Evolutionary conservation across 202 grass and related monocot genomes (phyloP), one percentile per base, ranked within the genome.

Genomic region (Schoenoplectus tabernaemontani): DNA sequence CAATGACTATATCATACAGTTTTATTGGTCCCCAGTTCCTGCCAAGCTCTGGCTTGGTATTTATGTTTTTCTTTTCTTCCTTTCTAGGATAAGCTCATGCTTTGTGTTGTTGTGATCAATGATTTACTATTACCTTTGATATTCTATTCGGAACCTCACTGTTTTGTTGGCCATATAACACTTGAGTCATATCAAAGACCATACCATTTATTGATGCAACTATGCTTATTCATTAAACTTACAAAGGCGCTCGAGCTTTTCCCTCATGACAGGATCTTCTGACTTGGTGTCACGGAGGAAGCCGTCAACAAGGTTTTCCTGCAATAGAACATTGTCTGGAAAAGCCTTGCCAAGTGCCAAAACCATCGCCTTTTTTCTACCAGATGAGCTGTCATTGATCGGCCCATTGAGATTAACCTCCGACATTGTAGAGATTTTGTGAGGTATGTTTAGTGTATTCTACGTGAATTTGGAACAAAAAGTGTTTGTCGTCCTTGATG

Each of bases 181-280:
- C n/a, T 68, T 30, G 24, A 72, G 68, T 50, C 23, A 73, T 51
- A 33, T 44, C 5, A 51, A 50, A 50, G 42, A 73, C 51, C 32
- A 4, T 73, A 51, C 68, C 43, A 51, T n/a, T n/a, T n/a, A 24
- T 73, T 73, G 44, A 24, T 32, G 11, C 13, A 44, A 69, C 44
- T 11, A 24, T 69, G 19, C n/a, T 69, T 44, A 4, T 50, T 5
- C 24, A 7, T 75, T 54, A 39, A 84, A 70, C 87, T 92, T 84
- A 96, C 93, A 96, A 26, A 96, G 87, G 61, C 93, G 90, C 46
- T 92, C 82, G 0, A 96, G 93, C 42, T 96, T 96, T 23, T 85
- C 86, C 86, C 82, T 90, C 20, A 88, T 96, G 76, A 83, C 59
- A 0, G 93, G 87, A 67, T 92, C 86, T 1, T 92, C 82, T 0